Percentiles rank a stretch among this genome's conserved stretches.
Conservation (phyloP, 1,139 yeast species). For the Yamadazyma atlantica region DNA sequence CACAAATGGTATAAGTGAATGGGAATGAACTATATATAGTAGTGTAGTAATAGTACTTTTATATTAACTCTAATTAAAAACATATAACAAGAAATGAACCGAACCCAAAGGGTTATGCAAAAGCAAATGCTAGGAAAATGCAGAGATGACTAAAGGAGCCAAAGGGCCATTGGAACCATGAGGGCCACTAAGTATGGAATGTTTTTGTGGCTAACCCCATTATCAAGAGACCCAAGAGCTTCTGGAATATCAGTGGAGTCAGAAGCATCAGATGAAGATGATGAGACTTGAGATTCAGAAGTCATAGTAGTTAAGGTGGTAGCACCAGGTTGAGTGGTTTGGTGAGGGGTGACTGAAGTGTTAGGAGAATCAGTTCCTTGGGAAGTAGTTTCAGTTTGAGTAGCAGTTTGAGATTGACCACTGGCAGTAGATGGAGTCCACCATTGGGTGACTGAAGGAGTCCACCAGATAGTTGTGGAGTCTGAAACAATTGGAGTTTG, state of each 20-base stretch:
- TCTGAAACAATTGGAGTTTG: slow-evolving; percentile 3
- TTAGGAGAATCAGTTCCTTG: not conserved
- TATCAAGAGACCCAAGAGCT: not conserved
- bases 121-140: not conserved
- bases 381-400: not conserved
- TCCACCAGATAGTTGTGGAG: slow-evolving; percentile 11
- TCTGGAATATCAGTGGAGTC: not conserved
- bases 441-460: slow-evolving; percentile 9
- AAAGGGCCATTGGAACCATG: slow-evolving; percentile 5
- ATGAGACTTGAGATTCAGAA: not conserved
- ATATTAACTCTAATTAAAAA: not conserved
- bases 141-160: not conserved
- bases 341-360: not conserved
- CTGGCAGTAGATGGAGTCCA: slow-evolving; percentile 7
- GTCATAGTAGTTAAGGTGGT: not conserved
- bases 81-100: not conserved
- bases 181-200: slow-evolving; percentile 4
- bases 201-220: not conserved
- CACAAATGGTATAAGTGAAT: too few relatives aligned
- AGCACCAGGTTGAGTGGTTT: too few relatives aligned
- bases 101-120: too few relatives aligned
- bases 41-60: too few relatives aligned
- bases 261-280: not conserved
- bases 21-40: too few relatives aligned
- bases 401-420: not conserved